Base-by-base conservation (phyloP, 306 rosid species). In the Clitoria ternatea region DNA sequence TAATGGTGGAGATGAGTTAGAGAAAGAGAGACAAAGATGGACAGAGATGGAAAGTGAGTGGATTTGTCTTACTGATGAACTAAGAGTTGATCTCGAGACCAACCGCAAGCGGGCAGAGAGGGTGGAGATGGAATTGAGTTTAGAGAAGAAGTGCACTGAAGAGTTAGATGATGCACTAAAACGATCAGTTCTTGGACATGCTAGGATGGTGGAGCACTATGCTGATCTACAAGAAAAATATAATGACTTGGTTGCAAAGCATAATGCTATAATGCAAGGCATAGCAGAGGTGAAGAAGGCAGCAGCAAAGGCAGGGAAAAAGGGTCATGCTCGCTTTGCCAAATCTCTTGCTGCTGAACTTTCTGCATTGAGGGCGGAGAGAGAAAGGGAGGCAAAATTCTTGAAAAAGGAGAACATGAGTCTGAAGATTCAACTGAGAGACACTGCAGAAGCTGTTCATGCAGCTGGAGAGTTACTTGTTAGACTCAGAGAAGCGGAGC, bases 391-490 rank as follows among this genome's bases (percentile, higher is more conserved):
- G 84, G 88, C 87, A 45, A 96, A 94, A 36, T 69, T 80, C 32
- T 62, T 95, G 84, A 91, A 83, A 70, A 95, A 83, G 84, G 96
- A 90, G 79, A 94, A 94, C 84, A 81, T 52, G 71, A 89, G 83
- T 85, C 96, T 95, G 39, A 95, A 84, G 76, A 57, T 83, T 79
- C 96, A 91, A 80, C 97, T 91, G 20, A 80, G 97, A 78, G 97
- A 95, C 83, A 95, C 96, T 48, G 99, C 97, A 60, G 99, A 91
- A 82, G 99, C 97, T 52, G 99, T 95, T 61, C 99, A 95, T 79
- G 97, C 97, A 23, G 99, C 99, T 30, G 99, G 97, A 63, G 99
- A 87, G 76, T 86, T 95, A 20, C 99, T 95, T 55, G 97, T 87
- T 27, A 75, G 99, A 85, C 96, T 91, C 24, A 85, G 96, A 83